Evolutionary conservation across 257 asterid genomes (phyloP).

Genomic region (Solanum verrucosum): DNA sequence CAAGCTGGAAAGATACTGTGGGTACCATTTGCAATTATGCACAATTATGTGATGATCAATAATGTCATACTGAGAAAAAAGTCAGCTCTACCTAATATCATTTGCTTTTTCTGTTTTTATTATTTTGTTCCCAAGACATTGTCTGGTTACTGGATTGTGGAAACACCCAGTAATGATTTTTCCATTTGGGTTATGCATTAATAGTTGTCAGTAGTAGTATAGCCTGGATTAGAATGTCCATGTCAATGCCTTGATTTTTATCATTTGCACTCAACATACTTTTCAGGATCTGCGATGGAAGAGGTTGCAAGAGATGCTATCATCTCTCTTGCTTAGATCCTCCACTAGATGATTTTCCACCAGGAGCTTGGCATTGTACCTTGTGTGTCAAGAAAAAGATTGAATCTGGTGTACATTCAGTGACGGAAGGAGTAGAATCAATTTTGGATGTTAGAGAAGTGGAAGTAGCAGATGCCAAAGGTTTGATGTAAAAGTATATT

Average conservation of each 20-base stretch:
- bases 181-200: neutral
- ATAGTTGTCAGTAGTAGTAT: neutral
- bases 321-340: slow-evolving; percentile 50
- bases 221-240: neutral
- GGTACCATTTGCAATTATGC: slow-evolving; percentile 39
- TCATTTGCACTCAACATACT: slow-evolving; percentile 6
- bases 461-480: slow-evolving; percentile 39
- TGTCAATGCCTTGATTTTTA: neutral
- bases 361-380: slow-evolving; percentile 65
- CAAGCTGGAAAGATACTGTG: slow-evolving; percentile 61
- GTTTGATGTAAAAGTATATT: slow-evolving; percentile 21
- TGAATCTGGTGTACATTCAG: slow-evolving; percentile 52
- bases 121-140: neutral
- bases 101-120: neutral
- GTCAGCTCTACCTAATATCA: neutral
- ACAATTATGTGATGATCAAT: neutral
- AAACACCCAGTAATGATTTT: neutral
- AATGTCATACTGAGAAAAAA: neutral
- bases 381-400: slow-evolving; percentile 55
- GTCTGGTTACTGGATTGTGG: neutral
- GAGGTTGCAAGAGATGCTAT: slow-evolving; percentile 46
- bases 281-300: slow-evolving; percentile 56
- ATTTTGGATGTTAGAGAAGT: slow-evolving; percentile 56
- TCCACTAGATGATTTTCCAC: slow-evolving; percentile 26
- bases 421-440: slow-evolving; percentile 56